Percentiles rank a stretch among this genome's conserved stretches.
These are phyloP conservation scores for Pichia paraexigua DNA, from an alignment of 805 yeast species.

Conservation along the genomic window DNA sequence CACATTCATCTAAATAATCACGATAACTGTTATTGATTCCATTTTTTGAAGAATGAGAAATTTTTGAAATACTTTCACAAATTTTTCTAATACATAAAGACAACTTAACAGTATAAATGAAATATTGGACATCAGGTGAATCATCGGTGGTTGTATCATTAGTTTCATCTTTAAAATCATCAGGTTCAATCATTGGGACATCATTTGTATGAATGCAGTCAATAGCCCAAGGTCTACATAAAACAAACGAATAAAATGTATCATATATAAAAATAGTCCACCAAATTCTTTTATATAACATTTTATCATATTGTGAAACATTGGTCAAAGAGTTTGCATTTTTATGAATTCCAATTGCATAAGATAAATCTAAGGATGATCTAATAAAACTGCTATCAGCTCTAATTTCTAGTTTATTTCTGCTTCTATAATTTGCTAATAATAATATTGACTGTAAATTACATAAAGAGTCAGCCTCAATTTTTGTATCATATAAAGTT, in stretches of 20 bases:
- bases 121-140: slow-evolving; percentile 41
- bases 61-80: slow-evolving; percentile 9
- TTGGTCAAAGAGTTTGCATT: slow-evolving; percentile 17
- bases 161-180: slow-evolving; percentile 53
- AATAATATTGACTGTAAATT: slow-evolving; percentile 55
- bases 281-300: slow-evolving; percentile 63
- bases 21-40: slow-evolving; percentile 7
- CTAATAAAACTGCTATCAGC: slow-evolving; percentile 57
- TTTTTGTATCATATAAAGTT: slow-evolving; percentile 62
- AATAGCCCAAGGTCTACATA: slow-evolving; percentile 65
- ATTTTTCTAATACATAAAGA: slow-evolving; percentile 62
- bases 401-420: slow-evolving; percentile 60
- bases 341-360: slow-evolving; percentile 70
- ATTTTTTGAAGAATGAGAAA: slow-evolving; percentile 23
- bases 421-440: slow-evolving; percentile 66
- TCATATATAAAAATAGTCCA: slow-evolving; percentile 71
- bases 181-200: slow-evolving; percentile 62
- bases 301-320: slow-evolving; percentile 19
- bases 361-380: slow-evolving; percentile 62
- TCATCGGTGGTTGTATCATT: slow-evolving; percentile 32
- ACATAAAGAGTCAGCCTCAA: slow-evolving; percentile 56
- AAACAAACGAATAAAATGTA: slow-evolving; percentile 52
- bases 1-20: slow-evolving; percentile 48
- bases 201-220: slow-evolving; percentile 58
- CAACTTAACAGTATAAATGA: slow-evolving; percentile 54